Percentiles rank a stretch among this genome's conserved stretches.
Evolutionary conservation across 148 eudicot genomes (phyloP).

Genomic region (Dysphania ambrosioides): DNA sequence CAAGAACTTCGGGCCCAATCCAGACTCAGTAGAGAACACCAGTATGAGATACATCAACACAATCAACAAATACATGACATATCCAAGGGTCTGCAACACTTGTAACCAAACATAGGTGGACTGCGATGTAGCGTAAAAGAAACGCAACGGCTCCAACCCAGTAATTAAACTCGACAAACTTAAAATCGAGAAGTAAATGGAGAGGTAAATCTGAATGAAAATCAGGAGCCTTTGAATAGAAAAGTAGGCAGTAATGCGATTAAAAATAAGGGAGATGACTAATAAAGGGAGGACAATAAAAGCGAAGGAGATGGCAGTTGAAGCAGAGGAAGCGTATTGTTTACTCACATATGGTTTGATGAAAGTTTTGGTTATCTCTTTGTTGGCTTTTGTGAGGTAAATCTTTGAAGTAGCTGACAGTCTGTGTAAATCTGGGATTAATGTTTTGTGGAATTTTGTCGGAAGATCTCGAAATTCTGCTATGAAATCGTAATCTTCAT

Average conservation of each 20-base stretch:
- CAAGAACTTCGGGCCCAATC: constrained; percentile 56
- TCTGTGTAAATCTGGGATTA: constrained; percentile 76
- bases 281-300: constrained; percentile 67
- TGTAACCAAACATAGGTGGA: constrained; percentile 70
- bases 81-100: constrained; percentile 68
- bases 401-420: constrained; percentile 60
- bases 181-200: constrained; percentile 76
- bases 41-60: constrained; percentile 64
- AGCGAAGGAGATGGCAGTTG: constrained; percentile 50
- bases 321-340: constrained; percentile 56
- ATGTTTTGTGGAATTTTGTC: constrained; percentile 60
- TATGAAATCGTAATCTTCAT: constrained; percentile 54
- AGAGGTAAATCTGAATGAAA: constrained; percentile 70
- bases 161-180: constrained; percentile 58
- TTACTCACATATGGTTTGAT: constrained; percentile 78
- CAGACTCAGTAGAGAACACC: constrained; percentile 69
- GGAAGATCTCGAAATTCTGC: constrained; percentile 71
- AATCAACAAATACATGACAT: constrained; percentile 62
- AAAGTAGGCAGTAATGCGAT: constrained; percentile 61
- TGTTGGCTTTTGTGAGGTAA: constrained; percentile 58
- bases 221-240: constrained; percentile 73
- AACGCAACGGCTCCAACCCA: constrained; percentile 74
- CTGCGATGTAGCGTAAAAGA: constrained; percentile 79
- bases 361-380: constrained; percentile 55
- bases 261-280: constrained; percentile 65